A percentile compares a stretch with the other conserved stretches of the same genome.
phyloP scores from a whole-genome alignment of 495 filamentous ascomycete species.

The Lentithecium fluviatile region DNA sequence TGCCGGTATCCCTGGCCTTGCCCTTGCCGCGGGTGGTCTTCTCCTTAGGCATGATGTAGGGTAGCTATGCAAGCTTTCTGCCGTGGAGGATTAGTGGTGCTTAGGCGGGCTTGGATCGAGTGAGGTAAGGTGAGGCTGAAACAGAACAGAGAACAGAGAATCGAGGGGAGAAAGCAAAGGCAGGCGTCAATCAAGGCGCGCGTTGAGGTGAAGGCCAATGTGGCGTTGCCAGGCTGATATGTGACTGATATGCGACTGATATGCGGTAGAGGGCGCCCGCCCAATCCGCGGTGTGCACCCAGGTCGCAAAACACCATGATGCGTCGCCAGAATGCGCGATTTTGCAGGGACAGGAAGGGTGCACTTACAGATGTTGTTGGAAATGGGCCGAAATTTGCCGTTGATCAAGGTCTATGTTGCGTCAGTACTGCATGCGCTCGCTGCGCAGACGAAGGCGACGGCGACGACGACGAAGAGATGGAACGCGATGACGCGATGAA shows the following conservation, averaged over 20 bases:
- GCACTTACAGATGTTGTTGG: constrained; percentile 2
- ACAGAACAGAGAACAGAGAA: not conserved
- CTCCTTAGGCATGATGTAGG: constrained; percentile 70
- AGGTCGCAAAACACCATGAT: constrained; percentile 3
- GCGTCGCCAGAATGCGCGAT: not conserved
- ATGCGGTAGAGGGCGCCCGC: not conserved
- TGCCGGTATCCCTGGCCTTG: constrained; percentile 53
- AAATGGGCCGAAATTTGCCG: not conserved
- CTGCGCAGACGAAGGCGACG: not conserved
- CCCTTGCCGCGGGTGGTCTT: constrained; percentile 59
- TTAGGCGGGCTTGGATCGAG: not conserved
- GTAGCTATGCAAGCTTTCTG: not conserved
- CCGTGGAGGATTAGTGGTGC: not conserved
- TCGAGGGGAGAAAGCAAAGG: not conserved
- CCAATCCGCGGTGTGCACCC: not conserved
- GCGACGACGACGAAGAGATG: not conserved
- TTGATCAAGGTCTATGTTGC: not conserved
- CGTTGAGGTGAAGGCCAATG: not conserved
- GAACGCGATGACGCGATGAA: constrained; percentile 9
- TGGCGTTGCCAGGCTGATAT: not conserved
- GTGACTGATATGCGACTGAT: too few species aligned
- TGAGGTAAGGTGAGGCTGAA: not conserved
- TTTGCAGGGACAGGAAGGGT: not conserved
- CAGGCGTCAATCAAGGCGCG: not conserved
- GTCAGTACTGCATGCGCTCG: not conserved